A percentile compares a stretch with the other conserved stretches of the same genome.
Conservation (phyloP, 805 yeast genomes). For the Diddensiella caesifluorescens region DNA sequence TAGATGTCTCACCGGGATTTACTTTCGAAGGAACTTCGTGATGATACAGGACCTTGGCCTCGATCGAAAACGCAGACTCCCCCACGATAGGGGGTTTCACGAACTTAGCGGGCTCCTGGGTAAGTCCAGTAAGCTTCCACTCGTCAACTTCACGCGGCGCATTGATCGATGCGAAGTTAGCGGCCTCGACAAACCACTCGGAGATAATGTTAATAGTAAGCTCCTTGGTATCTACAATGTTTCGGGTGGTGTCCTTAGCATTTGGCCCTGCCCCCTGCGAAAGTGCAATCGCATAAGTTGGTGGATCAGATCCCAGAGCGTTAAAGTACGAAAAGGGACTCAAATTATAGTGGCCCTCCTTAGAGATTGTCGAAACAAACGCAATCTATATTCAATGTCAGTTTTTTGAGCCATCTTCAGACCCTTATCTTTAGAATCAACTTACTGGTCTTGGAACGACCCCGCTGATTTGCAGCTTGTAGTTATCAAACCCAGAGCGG, state of each 20-base stretch:
- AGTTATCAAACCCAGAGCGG: slow-evolving; percentile 42
- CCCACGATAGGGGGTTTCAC: slow-evolving; percentile 56
- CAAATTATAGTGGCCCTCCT: slow-evolving; percentile 43
- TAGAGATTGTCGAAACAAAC: slow-evolving; percentile 44
- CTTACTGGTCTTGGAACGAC: slow-evolving; percentile 50
- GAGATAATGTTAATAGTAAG: slow-evolving; percentile 51
- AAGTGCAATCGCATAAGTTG: slow-evolving; percentile 49
- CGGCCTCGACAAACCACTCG: slow-evolving; percentile 64
- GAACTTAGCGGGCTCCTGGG: slow-evolving; percentile 38
- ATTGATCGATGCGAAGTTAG: slow-evolving; percentile 44
- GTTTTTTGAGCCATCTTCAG: neutral
- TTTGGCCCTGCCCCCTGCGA: slow-evolving; percentile 35
- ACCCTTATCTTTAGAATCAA: neutral
- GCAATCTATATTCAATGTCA: slow-evolving; percentile 33
- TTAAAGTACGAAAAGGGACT: slow-evolving; percentile 60
- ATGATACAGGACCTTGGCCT: slow-evolving; percentile 43
- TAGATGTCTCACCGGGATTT: slow-evolving; percentile 33
- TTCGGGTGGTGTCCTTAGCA: slow-evolving; percentile 46
- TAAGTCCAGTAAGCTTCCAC: slow-evolving; percentile 51
- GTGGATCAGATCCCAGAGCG: slow-evolving; percentile 49
- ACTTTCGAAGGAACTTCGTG: slow-evolving; percentile 43
- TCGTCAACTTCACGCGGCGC: slow-evolving; percentile 50
- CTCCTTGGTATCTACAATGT: slow-evolving; percentile 48
- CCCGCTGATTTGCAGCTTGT: slow-evolving; percentile 47
- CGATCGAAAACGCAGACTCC: slow-evolving; percentile 56